Evolutionary conservation across 441 rosid genomes (phyloP).

Genomic region (Pelargonium australe): DNA sequence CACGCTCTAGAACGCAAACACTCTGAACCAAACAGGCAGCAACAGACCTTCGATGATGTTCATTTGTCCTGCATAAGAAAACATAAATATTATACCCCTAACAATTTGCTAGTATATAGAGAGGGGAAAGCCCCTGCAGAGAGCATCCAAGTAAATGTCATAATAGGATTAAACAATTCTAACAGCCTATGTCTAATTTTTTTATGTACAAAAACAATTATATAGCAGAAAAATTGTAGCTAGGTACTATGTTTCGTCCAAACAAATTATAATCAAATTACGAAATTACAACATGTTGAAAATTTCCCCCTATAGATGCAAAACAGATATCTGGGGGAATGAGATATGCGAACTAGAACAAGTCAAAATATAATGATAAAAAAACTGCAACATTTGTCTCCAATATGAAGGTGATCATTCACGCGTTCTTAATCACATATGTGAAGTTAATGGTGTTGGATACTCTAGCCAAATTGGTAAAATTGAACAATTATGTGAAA

Average conservation of each 20-base stretch:
- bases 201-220: no score
- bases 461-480: background rate
- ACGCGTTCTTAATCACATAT: background rate
- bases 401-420: background rate
- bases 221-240: no score
- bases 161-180: no score
- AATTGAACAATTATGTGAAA: background rate
- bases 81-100: background rate
- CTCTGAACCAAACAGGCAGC: slow-evolving; percentile 83
- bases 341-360: background rate
- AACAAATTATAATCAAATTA: no score
- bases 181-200: no score
- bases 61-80: slow-evolving; percentile 49
- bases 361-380: background rate
- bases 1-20: slow-evolving; percentile 72
- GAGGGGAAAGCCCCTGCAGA: no score
- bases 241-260: no score
- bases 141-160: no score
- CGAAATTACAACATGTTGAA: no score
- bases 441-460: background rate
- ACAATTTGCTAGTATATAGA: background rate
- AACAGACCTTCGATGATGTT: slow-evolving; percentile 58
- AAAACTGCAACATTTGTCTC: background rate
- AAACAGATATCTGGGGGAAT: background rate
- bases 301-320: no score